Conservation (phyloP, 495 filamentous ascomycete genomes). For the Amphirosellinia nigrospora region DNA sequence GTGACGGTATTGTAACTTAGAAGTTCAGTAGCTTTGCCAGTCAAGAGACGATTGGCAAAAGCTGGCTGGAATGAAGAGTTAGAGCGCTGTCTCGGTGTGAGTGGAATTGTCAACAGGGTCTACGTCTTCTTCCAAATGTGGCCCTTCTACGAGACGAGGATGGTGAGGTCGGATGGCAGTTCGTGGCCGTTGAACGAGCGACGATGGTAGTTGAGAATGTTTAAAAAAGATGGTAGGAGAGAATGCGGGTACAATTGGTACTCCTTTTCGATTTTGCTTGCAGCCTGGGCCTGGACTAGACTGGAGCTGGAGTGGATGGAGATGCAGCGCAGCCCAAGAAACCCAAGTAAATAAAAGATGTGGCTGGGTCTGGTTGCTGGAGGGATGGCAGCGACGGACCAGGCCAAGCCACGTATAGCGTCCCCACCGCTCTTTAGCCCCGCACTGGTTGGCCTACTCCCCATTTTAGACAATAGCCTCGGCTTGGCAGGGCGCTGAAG, state of each 20-base stretch:
- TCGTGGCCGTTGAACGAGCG: conserved; percentile 25
- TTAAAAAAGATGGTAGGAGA: conserved; percentile 23
- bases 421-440: not conserved
- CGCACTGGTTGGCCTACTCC: not conserved
- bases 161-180: conserved; percentile 30
- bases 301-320: not conserved
- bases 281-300: conserved; percentile 3
- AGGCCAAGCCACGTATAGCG: conserved; percentile 27
- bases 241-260: conserved; percentile 31
- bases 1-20: conserved; percentile 38
- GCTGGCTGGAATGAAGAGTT: conserved; percentile 33
- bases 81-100: conserved; percentile 29
- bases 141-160: conserved; percentile 32
- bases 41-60: conserved; percentile 18
- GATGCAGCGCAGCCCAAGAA: conserved; percentile 24
- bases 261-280: conserved; percentile 33
- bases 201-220: conserved; percentile 24
- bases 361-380: conserved; percentile 42
- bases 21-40: conserved; percentile 36
- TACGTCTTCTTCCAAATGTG: conserved; percentile 30
- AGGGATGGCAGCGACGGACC: conserved; percentile 27
- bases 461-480: not conserved
- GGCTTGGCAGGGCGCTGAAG: conserved; percentile 6
- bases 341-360: conserved; percentile 45
- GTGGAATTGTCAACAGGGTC: conserved; percentile 35